phyloP scores from a whole-genome alignment of 2,329 filamentous ascomycete genomes.

The Paracorniculantispora psalliotae region DNA sequence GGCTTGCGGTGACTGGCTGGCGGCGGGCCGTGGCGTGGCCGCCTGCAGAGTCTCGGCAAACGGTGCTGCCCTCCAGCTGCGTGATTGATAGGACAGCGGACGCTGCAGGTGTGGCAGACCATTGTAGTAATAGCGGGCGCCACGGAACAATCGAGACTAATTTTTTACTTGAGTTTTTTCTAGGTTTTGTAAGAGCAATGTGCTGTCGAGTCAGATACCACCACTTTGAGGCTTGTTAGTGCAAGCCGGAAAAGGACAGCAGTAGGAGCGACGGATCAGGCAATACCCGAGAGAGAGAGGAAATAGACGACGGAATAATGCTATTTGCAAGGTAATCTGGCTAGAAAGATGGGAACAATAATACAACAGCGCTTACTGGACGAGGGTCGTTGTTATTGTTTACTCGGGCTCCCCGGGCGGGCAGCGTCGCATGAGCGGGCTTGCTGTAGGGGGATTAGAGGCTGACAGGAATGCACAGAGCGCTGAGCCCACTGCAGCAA shows the following conservation, averaged over 20 bases:
- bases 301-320: too few relatives aligned
- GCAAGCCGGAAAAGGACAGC: too few relatives aligned
- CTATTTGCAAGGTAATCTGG: too few relatives aligned
- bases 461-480: neutral
- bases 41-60: neutral
- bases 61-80: neutral
- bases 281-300: too few relatives aligned
- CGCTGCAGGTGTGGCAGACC: neutral
- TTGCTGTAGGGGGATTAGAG: neutral
- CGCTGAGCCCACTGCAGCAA: neutral
- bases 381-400: slow-evolving; percentile 1
- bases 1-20: neutral
- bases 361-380: too few relatives aligned
- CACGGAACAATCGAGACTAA: slow-evolving; percentile 1
- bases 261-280: too few relatives aligned
- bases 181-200: neutral
- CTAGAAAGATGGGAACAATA: too few relatives aligned
- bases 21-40: neutral
- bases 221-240: neutral
- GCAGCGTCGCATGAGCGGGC: neutral
- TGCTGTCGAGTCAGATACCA: neutral
- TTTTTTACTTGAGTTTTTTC: neutral
- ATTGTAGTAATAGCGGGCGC: neutral
- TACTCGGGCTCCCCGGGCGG: neutral
- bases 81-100: slow-evolving; percentile 5